Conservation (phyloP, 345 rosid genomes). For the Eucalyptus camaldulensis region DNA sequence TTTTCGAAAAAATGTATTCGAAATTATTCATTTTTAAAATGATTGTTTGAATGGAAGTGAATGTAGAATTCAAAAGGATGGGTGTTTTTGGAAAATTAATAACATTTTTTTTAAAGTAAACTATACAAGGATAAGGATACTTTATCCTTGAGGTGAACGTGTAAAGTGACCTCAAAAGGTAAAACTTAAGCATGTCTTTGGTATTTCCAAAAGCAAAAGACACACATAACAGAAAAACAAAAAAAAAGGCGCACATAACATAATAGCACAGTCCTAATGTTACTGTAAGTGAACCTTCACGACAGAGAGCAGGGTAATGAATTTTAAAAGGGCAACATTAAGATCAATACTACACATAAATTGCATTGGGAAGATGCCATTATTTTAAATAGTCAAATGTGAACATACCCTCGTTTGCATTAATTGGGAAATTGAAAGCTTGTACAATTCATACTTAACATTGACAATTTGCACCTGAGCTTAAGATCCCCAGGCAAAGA, state of each 20-base stretch:
- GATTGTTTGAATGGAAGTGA: background rate
- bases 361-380: background rate
- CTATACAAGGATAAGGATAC: too few species aligned
- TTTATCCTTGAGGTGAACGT: too few species aligned
- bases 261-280: background rate
- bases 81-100: too few species aligned
- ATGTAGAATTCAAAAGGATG: background rate
- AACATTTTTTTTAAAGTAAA: too few species aligned
- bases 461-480: background rate
- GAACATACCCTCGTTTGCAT: background rate
- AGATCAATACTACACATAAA: background rate
- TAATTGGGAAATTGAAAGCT: background rate
- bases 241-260: background rate
- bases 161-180: too few species aligned
- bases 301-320: background rate
- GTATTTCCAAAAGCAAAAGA: too few species aligned
- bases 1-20: too few species aligned
- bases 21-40: background rate
- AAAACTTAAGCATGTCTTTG: too few species aligned
- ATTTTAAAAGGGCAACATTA: background rate
- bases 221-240: too few species aligned
- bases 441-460: background rate
- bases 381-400: background rate
- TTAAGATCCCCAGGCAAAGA: background rate
- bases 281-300: background rate